Conservation (phyloP, 2,329 filamentous ascomycete genomes). For the Cytospora paraplurivora region DNA sequence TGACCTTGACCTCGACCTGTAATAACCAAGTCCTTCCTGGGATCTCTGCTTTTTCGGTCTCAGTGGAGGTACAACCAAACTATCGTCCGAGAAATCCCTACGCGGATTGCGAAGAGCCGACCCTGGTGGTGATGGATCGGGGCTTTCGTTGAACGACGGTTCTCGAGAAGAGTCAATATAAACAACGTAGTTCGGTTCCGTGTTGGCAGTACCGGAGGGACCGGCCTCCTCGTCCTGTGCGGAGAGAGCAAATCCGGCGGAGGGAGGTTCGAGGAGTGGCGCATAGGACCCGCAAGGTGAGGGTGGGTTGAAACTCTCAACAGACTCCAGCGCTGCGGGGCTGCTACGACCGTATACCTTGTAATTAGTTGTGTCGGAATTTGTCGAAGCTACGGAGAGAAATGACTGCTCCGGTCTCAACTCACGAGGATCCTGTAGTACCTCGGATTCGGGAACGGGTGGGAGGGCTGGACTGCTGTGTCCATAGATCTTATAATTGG, state of each 20-base stretch:
- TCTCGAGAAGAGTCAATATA: conserved; percentile 46
- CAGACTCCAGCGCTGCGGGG: conserved; percentile 42
- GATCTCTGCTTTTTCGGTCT: conserved; percentile 50
- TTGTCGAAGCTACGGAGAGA: conserved; percentile 41
- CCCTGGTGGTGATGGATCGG: conserved; percentile 38
- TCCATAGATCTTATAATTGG: conserved; percentile 52
- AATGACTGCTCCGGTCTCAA: conserved; percentile 36
- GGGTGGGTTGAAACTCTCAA: conserved; percentile 41
- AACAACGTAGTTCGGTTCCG: conserved; percentile 56
- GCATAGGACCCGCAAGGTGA: conserved; percentile 24
- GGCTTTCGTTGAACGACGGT: conserved; percentile 37
- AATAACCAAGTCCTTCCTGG: conserved; percentile 51
- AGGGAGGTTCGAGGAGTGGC: conserved; percentile 24
- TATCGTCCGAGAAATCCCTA: conserved; percentile 61
- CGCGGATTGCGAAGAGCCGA: conserved; percentile 40
- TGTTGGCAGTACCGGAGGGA: conserved; percentile 43
- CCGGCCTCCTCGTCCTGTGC: conserved; percentile 35
- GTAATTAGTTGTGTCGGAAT: conserved; percentile 51
- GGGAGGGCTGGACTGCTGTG: conserved; percentile 41
- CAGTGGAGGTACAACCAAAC: conserved; percentile 59
- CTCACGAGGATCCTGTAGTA: conserved; percentile 16
- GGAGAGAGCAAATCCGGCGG: conserved; percentile 6
- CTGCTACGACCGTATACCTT: conserved; percentile 47
- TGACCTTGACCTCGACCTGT: conserved; percentile 50
- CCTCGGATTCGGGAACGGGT: conserved; percentile 24